phyloP scores from a whole-genome alignment of 202 grass and related monocot species.

The Alloteropsis angusta region DNA sequence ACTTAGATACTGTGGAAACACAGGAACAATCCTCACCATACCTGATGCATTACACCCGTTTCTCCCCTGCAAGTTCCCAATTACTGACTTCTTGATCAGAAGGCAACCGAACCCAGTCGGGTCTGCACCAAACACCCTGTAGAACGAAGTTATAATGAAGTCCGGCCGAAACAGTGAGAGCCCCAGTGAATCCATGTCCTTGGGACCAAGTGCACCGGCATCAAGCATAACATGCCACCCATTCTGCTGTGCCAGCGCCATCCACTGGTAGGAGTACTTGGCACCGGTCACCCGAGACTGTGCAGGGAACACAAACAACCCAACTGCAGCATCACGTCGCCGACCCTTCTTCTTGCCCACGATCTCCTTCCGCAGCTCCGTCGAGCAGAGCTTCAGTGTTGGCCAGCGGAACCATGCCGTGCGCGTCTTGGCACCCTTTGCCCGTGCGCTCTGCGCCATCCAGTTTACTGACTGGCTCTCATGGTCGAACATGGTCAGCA shows the following conservation, averaged over 20 bases:
- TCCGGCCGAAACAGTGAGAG: conserved; percentile 84
- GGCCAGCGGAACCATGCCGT: conserved; percentile 86
- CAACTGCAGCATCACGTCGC: conserved; percentile 52
- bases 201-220: conserved; percentile 88
- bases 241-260: conserved; percentile 98
- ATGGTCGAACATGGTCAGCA: conserved; percentile 98
- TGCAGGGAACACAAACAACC: conserved; percentile 89
- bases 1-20: conserved; percentile 93
- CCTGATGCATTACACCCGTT: conserved; percentile 83
- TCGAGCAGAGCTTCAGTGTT: conserved; percentile 79
- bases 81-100: conserved; percentile 96
- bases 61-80: conserved; percentile 80
- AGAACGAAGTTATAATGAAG: conserved; percentile 99
- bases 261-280: conserved; percentile 99
- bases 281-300: conserved; percentile 94
- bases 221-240: conserved; percentile 99
- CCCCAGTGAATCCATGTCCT: conserved; percentile 98
- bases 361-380: conserved; percentile 85
- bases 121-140: conserved; percentile 81
- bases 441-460: conserved; percentile 79
- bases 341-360: conserved; percentile 58
- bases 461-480: conserved; percentile 97
- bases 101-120: conserved; percentile 98
- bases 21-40: conserved; percentile 89
- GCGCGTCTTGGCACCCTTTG: conserved; percentile 81